A percentile compares a stretch with the other conserved stretches of the same genome.
These are phyloP conservation scores for Gossypium gossypioides DNA, from an alignment of 441 rosid species.

Conservation along the genomic window DNA sequence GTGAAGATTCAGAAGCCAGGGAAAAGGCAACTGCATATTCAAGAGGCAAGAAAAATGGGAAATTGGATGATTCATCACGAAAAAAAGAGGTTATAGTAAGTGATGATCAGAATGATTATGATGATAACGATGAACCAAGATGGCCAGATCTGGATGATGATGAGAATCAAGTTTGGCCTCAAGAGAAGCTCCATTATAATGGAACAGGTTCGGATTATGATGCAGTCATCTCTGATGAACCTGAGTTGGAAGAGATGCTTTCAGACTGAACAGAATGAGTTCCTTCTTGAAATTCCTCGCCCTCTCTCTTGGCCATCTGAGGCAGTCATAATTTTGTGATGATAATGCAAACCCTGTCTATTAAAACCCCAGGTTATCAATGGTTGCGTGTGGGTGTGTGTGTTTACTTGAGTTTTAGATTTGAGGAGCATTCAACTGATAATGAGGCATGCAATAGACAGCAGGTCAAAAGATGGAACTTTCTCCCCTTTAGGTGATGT, in stretches of 20 bases:
- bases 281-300: not conserved
- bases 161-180: constrained; percentile 33
- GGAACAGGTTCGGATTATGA: constrained; percentile 60
- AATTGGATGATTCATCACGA: constrained; percentile 22
- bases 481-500: not conserved
- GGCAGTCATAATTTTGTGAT: not conserved
- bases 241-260: constrained; percentile 69
- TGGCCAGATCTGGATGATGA: constrained; percentile 45
- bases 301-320: not conserved
- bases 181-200: constrained; percentile 31
- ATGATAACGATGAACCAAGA: constrained; percentile 38
- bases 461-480: not conserved
- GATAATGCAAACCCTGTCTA: not conserved
- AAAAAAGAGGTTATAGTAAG: constrained; percentile 20
- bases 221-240: constrained; percentile 44
- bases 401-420: not conserved
- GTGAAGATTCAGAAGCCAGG: constrained; percentile 48
- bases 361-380: not conserved
- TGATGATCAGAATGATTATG: constrained; percentile 38
- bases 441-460: not conserved
- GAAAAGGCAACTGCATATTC: constrained; percentile 31
- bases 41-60: constrained; percentile 38
- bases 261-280: constrained; percentile 43
- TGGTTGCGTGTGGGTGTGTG: not conserved
- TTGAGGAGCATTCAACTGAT: not conserved